Evolutionary conservation across 169 alveolate genomes (phyloP).

Genomic region (Ichthyophthirius multifiliis): DNA sequence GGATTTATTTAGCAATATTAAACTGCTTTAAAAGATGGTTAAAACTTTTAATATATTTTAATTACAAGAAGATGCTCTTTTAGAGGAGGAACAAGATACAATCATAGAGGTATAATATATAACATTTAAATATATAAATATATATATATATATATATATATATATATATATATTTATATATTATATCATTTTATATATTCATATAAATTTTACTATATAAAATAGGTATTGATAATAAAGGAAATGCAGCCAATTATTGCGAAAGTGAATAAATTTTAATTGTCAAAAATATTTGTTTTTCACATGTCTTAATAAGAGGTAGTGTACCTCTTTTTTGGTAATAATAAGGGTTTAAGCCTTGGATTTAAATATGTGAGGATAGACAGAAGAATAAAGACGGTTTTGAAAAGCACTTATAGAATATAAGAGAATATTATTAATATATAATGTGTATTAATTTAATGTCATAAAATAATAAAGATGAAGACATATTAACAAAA

Average conservation of each 20-base stretch:
- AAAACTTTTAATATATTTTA: constrained; percentile 37
- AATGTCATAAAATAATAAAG: constrained; percentile 51
- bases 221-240: constrained; percentile 94
- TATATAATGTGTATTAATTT: constrained; percentile 54
- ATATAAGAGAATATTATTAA: constrained; percentile 45
- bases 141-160: no score
- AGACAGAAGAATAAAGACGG: constrained; percentile 50
- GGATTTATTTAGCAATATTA: constrained; percentile 35
- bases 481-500: constrained; percentile 54
- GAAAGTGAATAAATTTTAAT: constrained; percentile 92
- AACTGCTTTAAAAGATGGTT: not conserved
- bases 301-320: constrained; percentile 92
- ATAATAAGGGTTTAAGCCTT: constrained; percentile 85
- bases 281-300: constrained; percentile 51
- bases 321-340: constrained; percentile 97
- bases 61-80: constrained; percentile 88
- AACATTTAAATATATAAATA: no score
- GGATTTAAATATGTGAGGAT: constrained; percentile 54
- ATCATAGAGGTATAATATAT: constrained; percentile 87
- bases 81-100: constrained; percentile 94
- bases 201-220: not conserved
- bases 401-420: constrained; percentile 54
- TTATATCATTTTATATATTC: not conserved
- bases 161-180: not conserved
- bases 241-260: constrained; percentile 94